Percentiles rank a stretch among this genome's conserved stretches.
Evolutionary conservation across 306 rosid genomes (phyloP).

Genomic region (Lathyrus oleraceus): DNA sequence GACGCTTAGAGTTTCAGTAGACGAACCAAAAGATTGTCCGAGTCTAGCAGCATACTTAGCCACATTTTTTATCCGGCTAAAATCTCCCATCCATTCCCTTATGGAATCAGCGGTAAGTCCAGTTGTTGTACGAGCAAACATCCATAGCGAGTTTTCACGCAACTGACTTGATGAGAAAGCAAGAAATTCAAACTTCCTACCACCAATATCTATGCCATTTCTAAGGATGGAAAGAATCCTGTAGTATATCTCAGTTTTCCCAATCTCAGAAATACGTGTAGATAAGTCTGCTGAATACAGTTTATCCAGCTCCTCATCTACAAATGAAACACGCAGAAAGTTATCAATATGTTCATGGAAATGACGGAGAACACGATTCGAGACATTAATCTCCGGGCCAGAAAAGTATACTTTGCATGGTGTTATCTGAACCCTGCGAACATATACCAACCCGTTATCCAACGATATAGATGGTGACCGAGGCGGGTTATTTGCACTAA

Average conservation of each 20-base stretch:
- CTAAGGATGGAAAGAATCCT: constrained; percentile 65
- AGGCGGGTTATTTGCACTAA: constrained; percentile 32
- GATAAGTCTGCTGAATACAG: constrained; percentile 67
- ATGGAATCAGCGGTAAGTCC: constrained; percentile 50
- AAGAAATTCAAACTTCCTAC: constrained; percentile 76
- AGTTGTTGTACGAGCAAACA: constrained; percentile 67
- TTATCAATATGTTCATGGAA: constrained; percentile 47
- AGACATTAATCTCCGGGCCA: constrained; percentile 83
- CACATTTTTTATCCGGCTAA: constrained; percentile 66
- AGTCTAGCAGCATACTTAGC: constrained; percentile 93
- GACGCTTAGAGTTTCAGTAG: constrained; percentile 73
- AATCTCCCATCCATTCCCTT: constrained; percentile 74
- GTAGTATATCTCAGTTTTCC: constrained; percentile 59
- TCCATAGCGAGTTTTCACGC: constrained; percentile 81
- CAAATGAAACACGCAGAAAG: constrained; percentile 86
- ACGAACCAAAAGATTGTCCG: constrained; percentile 92
- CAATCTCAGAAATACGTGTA: constrained; percentile 50
- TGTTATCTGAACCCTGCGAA: constrained; percentile 75
- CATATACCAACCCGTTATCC: constrained; percentile 69
- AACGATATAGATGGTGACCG: constrained; percentile 54
- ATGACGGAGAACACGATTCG: constrained; percentile 78
- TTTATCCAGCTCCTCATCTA: constrained; percentile 76
- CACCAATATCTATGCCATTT: constrained; percentile 68
- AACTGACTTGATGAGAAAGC: constrained; percentile 91
- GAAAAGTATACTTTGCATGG: constrained; percentile 64